Conservation (phyloP, 768 basidiomycete species). For the Termitomyces sp. region DNA sequence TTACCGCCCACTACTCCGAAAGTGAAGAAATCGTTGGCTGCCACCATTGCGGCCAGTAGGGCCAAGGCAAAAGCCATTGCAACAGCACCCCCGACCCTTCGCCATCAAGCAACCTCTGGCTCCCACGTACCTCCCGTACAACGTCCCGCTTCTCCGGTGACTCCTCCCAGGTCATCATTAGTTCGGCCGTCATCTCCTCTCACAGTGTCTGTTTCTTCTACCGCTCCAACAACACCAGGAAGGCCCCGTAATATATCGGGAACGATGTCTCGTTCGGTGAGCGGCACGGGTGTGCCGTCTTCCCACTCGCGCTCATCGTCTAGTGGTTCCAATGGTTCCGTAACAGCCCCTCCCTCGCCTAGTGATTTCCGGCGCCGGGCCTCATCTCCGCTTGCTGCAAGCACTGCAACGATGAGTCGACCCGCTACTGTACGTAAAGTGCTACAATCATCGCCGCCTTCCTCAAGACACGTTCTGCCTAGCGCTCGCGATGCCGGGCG, state of each 20-base stretch:
- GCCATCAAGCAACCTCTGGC: conserved; percentile 78
- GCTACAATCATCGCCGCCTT: conserved; percentile 30
- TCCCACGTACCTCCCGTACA: conserved; percentile 49
- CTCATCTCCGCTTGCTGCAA: conserved; percentile 43
- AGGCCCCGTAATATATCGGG: conserved; percentile 24
- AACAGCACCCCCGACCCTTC: conserved; percentile 70
- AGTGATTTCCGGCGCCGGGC: conserved; percentile 37
- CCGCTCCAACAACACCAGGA: conserved; percentile 36
- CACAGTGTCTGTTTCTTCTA: conserved; percentile 42
- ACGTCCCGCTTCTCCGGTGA: conserved; percentile 38
- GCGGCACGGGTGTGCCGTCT: conserved; percentile 22
- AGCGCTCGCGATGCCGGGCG: conserved; percentile 22
- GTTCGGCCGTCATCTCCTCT: conserved; percentile 44
- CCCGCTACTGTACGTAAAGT: conserved; percentile 32
- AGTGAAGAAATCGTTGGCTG: conserved; percentile 74
- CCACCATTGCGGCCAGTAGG: conserved; percentile 85
- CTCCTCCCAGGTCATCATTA: conserved; percentile 28
- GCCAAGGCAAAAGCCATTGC: conserved; percentile 85
- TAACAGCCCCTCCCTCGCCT: conserved; percentile 32
- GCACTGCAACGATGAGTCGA: conserved; percentile 24
- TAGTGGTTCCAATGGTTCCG: conserved; percentile 27
- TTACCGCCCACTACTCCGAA: conserved; percentile 49
- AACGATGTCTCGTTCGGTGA: conserved; percentile 40
- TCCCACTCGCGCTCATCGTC: conserved; percentile 38
- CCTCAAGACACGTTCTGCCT: conserved; percentile 24